Evolutionary conservation across 805 yeast species (phyloP), one percentile per base, ranked within the genome.

Genomic region (Schwanniomyces sp.): DNA sequence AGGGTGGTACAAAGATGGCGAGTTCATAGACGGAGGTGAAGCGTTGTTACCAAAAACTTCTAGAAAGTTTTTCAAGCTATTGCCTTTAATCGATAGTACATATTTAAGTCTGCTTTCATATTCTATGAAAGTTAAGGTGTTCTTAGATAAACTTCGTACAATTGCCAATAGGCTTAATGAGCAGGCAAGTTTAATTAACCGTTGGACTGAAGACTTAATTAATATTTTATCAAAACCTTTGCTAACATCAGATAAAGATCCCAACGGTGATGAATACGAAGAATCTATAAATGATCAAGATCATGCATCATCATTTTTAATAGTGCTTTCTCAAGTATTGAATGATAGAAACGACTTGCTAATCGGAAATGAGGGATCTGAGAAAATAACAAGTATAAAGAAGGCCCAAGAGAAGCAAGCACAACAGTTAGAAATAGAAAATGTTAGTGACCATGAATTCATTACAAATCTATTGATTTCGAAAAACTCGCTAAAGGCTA

Each of bases 241-340:
- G 6, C 66, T 80, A 34, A 55, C 62, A 3, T 64, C 62, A 28
- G 85, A 82, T 43, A 65, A 66, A 28, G 69, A 67, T 32, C 82
- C 84, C 2, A 82, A 84, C 44, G 91, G 91, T 11, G 86, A 82
- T 43, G 97, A 91, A 57, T 94, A 91, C 63, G 84, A 81, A 10
- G 78, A 77, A 4, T 84, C 96, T 0, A 70, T 92, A 42, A 80
- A 81, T 37, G 84, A 80, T 41, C 98, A 92, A 63, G 95, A 86
- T 48, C 74, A 78, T 48, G 85, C 85, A 0, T 80, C 81, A 36
- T 74, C 80, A 0, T 76, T 81, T 47, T 68, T 88, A 48, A 81
- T 80, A 44, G 77, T 80, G 16, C 49, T 87, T 3, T 63, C 68
- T 42, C 56, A 56, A 27, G 45, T 66, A 6, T 48, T 77, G 16